Evolutionary conservation across 129 eudicot species (phyloP), one percentile per base, ranked within the genome.

Genomic region (Flaveria brownii): DNA sequence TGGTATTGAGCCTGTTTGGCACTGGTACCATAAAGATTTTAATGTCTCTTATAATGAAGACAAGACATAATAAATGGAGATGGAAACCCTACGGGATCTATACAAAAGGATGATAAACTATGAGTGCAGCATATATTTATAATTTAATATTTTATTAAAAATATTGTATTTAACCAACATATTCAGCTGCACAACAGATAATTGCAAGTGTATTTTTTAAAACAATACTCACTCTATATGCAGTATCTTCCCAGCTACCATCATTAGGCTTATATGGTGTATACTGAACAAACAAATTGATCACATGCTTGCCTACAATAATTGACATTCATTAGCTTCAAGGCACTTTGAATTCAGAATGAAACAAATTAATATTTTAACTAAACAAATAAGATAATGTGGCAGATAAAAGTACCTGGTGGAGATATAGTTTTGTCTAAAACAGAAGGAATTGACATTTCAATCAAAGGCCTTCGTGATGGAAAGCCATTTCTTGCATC

Each of bases 391-490:
- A 16, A 30, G 26, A 45, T n/a, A 30, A 41, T 16, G 28, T 52
- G n/a, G 49, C 18, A 47, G 28, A 63, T 16, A 22, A 25, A 5
- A 23, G 17, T 88, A 93, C 99, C 99, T 1, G 92, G 89, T 68
- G 97, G 99, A 73, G 97, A 95, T 41, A 94, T 89, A 39, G 99
- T 91, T 76, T 89, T 85, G 83, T 91, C 99, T 66, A 95, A 77
- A 70, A 75, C 91, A 11, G 99, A 89, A 83, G 99, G 99, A 77
- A 95, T 95, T n/a, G 96, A 91, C 99, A 95, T 95, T 84, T 95
- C 99, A 59, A 95, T 95, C 73, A 95, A 30, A 78, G 99, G 99
- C 87, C 99, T 87, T 77, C 69, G 77, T 65, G 99, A 95, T 74
- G 99, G 93, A 50, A 84, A 82, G 42, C 97, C 97, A 83, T 89